These are phyloP conservation scores for Metschnikowia bowlesiae DNA, from an alignment of 805 yeast species.

Conservation along the genomic window DNA sequence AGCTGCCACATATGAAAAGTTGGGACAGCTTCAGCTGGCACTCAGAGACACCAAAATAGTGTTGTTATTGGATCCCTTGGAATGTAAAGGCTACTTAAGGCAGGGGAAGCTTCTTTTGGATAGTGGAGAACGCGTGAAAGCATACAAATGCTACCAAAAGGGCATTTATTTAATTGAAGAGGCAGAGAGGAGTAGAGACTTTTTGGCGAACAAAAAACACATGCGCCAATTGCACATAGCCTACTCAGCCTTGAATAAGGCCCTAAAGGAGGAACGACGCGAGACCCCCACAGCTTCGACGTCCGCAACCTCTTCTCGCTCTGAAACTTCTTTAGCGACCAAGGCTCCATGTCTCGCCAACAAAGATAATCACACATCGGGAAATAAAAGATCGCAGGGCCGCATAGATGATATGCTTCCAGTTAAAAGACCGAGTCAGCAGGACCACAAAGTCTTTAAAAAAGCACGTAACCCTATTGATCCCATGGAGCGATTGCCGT, in stretches of 20 bases:
- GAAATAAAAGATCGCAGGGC: background rate
- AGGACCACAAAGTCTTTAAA: background rate
- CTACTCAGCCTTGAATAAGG: constrained; percentile 20
- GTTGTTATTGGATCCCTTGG: constrained; percentile 37
- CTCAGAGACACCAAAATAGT: constrained; percentile 34
- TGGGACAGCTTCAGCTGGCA: constrained; percentile 27
- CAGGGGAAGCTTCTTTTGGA: constrained; percentile 32
- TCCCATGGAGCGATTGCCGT: constrained; percentile 26
- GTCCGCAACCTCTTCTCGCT: background rate
- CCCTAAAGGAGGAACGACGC: constrained; percentile 16
- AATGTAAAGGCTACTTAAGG: constrained; percentile 49
- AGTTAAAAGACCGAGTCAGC: constrained; percentile 12
- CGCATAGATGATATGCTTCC: constrained; percentile 19
- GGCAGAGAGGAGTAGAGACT: constrained; percentile 23
- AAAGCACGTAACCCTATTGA: constrained; percentile 15
- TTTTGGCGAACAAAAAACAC: constrained; percentile 31
- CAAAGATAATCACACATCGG: background rate
- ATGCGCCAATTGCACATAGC: constrained; percentile 22
- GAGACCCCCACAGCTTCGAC: background rate
- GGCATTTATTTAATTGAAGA: constrained; percentile 37
- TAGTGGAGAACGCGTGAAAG: constrained; percentile 26
- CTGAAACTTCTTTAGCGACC: background rate
- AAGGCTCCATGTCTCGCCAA: background rate
- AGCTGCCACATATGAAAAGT: constrained; percentile 47
- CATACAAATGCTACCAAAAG: constrained; percentile 31